Conservation (phyloP, 169 alveolate species). For the Blepharisma undulans region DNA sequence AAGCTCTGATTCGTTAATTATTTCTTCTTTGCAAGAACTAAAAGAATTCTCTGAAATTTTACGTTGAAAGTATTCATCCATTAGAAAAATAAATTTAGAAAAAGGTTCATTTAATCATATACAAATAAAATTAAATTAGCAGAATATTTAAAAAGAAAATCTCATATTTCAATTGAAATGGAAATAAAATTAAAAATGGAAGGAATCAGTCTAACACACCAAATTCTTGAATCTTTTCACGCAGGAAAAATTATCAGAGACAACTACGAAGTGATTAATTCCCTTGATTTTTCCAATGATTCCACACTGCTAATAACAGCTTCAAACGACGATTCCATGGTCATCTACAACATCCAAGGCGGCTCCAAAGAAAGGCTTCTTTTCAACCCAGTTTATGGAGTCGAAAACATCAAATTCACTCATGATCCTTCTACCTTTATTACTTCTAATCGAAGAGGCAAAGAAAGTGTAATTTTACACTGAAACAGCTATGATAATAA, state of each 20-base stretch:
- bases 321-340: background rate
- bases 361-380: background rate
- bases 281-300: background rate
- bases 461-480: background rate
- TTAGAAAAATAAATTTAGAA: background rate
- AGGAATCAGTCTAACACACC: background rate
- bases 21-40: background rate
- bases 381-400: background rate
- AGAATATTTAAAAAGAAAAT: background rate
- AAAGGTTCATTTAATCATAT: background rate
- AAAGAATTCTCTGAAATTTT: background rate
- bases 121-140: background rate
- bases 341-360: background rate
- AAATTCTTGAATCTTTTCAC: background rate
- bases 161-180: background rate
- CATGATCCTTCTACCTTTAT: background rate
- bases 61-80: background rate
- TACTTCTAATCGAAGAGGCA: background rate
- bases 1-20: constrained; percentile 14
- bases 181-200: background rate
- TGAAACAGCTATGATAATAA: background rate
- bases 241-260: background rate
- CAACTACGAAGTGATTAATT: background rate
- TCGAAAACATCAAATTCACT: background rate
- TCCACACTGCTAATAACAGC: background rate